Percentiles rank a stretch among this genome's conserved stretches.
These are phyloP conservation scores for Colletotrichum lini DNA, from an alignment of 2,329 filamentous ascomycete genomes.

Conservation along the genomic window DNA sequence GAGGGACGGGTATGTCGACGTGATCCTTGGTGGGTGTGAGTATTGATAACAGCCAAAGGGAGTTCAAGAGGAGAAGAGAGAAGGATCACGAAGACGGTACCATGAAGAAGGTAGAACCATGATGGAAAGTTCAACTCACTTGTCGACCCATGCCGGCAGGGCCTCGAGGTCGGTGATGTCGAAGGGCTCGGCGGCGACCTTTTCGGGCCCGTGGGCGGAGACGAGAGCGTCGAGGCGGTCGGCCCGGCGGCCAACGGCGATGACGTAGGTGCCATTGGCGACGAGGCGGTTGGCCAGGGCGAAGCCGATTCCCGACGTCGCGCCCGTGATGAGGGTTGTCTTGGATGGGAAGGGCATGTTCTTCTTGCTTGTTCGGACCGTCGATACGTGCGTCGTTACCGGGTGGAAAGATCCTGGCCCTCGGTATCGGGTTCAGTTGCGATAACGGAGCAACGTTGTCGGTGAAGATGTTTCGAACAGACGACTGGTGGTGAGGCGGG, in stretches of 20 bases:
- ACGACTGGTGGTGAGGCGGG: not conserved
- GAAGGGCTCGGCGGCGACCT: conserved; percentile 55
- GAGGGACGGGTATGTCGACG: conserved; percentile 60
- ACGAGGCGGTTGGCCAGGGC: conserved; percentile 61
- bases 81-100: not conserved
- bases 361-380: not conserved
- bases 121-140: conserved; percentile 46
- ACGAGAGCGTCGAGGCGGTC: conserved; percentile 67
- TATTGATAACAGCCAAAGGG: no score
- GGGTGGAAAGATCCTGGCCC: not conserved
- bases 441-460: not conserved
- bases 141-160: conserved; percentile 58
- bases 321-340: conserved; percentile 68
- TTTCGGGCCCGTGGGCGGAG: conserved; percentile 59
- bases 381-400: no score
- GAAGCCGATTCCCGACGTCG: conserved; percentile 67
- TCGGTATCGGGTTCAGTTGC: not conserved
- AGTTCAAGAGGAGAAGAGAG: not conserved
- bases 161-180: conserved; percentile 61
- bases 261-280: conserved; percentile 64
- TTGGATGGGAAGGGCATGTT: conserved; percentile 69
- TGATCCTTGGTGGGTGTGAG: conserved; percentile 48
- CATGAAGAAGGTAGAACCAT: not conserved
- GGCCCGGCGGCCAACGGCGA: conserved; percentile 69
- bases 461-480: not conserved